Base-by-base conservation (phyloP, 768 basidiomycete species). In the Kwoniella botswanensis region DNA sequence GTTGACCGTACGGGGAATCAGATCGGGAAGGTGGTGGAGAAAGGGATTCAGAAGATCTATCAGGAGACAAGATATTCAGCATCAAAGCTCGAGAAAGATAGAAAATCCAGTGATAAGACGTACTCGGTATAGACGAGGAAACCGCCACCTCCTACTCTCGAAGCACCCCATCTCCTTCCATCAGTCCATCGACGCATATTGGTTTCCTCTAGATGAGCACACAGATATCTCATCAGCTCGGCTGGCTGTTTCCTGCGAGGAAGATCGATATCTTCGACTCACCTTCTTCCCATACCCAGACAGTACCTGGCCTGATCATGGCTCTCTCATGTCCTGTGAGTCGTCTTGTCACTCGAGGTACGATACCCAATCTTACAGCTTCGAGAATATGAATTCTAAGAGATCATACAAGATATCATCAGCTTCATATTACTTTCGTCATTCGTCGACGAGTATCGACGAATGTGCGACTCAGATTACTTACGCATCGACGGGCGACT, bases 271-370 rank as follows among this genome's bases (percentile, higher is more conserved):
- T 26, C 52, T 46, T 43, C 57, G 18, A 70, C 76, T 62, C 26
- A 82, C 81, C 76, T 72, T 82, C 82, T 64, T 82, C 82, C 82
- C 82, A 82, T 4, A 81, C 77, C 74, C 80, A 82, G 13, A 82
- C 80, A n/a, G 77, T 75, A 15, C 79, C 77, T 12, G 79, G 77
- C 9, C 77, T 54, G 13, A 77, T 82, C 73, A 77, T 73, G 17
- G 71, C 64, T 52, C 79, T 64, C 73, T 82, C 81, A 57, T 74
- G 74, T n/a, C 77, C 75, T 13, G 81, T 81, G 53, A 82, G 67
- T n/a, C 82, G 65, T n/a, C 82, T 65, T 0, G 82, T 82, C 5
- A 81, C 80, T 35, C 82, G 63, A 18, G 82, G 82, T 2, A 82
- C 72, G 1, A 81, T 71, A 12, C 77, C 79, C 17, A 76, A 67